Percentiles rank a stretch among this genome's conserved stretches.
phyloP scores from a whole-genome alignment of 2,329 filamentous ascomycete species.

The Alternaria angustiovoidea region DNA sequence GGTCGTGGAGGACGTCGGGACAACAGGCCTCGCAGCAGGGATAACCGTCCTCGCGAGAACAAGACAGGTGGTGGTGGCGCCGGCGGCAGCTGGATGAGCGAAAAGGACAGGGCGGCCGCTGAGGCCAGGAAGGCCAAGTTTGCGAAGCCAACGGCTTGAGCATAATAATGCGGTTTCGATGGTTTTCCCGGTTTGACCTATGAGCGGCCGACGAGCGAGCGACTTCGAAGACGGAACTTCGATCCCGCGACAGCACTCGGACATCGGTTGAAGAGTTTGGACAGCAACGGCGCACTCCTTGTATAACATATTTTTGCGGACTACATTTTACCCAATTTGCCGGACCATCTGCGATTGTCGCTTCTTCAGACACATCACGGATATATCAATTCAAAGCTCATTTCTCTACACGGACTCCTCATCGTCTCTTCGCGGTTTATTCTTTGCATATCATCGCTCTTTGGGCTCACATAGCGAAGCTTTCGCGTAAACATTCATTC shows the following conservation, averaged over 20 bases:
- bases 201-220: conserved; percentile 6
- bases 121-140: conserved; percentile 57
- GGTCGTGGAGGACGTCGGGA: conserved; percentile 40
- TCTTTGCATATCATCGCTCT: conserved; percentile 1
- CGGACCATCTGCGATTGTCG: conserved; percentile 25
- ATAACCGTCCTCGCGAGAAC: conserved; percentile 36
- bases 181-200: conserved; percentile 14
- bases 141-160: conserved; percentile 42
- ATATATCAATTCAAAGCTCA: conserved; percentile 37
- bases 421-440: conserved; percentile 4
- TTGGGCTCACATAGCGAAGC: neutral
- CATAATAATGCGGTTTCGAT: neutral
- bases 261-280: conserved; percentile 19
- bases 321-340: conserved; percentile 32
- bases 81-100: conserved; percentile 52
- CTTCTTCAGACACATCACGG: conserved; percentile 32
- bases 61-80: conserved; percentile 26
- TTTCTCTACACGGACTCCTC: conserved; percentile 16
- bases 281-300: conserved; percentile 27
- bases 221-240: conserved; percentile 12
- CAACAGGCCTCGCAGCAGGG: conserved; percentile 24
- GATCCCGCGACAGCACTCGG: conserved; percentile 9
- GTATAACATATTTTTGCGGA: conserved; percentile 37
- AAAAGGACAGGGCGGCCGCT: conserved; percentile 53
- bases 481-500: neutral